These are phyloP conservation scores for Pseudopyrenochaeta lycopersici DNA, from an alignment of 2,329 filamentous ascomycete species.

Conservation along the genomic window DNA sequence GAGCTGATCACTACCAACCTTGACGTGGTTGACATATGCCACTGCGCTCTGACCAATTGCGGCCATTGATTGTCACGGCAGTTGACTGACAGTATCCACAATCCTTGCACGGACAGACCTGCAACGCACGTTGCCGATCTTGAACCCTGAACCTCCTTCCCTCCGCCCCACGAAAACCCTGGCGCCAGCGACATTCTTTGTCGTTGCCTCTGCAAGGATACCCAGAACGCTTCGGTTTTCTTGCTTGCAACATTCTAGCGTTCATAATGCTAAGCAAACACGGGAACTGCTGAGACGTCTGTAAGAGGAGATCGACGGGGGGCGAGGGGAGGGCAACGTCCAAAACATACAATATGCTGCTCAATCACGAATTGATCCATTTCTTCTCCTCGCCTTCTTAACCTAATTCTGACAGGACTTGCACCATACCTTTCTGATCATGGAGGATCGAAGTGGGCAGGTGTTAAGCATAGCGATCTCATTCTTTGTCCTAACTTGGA, in stretches of 20 bases:
- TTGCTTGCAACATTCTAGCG: conserved; percentile 20
- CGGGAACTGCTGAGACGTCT: conserved; percentile 17
- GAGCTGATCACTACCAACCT: not conserved
- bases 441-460: conserved; percentile 38
- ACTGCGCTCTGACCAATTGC: conserved; percentile 3
- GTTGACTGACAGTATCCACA: conserved; percentile 1
- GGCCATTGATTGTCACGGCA: not conserved
- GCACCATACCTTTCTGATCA: conserved; percentile 8
- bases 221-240: conserved; percentile 10
- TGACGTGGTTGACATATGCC: not conserved
- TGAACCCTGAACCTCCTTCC: conserved; percentile 1
- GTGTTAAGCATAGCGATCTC: conserved; percentile 41
- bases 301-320: conserved; percentile 13
- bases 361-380: conserved; percentile 2
- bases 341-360: conserved; percentile 18
- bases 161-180: conserved; percentile 16
- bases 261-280: conserved; percentile 1
- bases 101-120: conserved; percentile 2
- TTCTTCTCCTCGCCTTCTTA: conserved; percentile 5
- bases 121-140: conserved; percentile 19
- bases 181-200: conserved; percentile 6
- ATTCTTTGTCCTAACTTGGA: conserved; percentile 49
- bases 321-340: conserved; percentile 1
- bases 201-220: conserved; percentile 16
- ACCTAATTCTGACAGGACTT: conserved; percentile 1